A percentile compares a stretch with the other conserved stretches of the same genome.
phyloP scores from a whole-genome alignment of 2,329 filamentous ascomycete species.

The Fonsecaea pedrosoi region DNA sequence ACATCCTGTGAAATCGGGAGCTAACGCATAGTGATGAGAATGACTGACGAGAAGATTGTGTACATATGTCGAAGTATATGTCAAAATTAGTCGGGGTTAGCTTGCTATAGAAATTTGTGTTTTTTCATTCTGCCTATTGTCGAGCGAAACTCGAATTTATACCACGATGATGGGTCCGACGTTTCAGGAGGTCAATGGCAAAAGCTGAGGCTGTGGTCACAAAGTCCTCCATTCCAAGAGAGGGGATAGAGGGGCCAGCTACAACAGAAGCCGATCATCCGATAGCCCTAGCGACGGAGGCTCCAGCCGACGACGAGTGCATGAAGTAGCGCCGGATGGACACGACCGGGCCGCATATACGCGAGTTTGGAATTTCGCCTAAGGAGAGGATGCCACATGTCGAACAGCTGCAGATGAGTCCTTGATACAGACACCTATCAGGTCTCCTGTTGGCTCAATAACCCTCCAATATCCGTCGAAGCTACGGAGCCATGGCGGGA shows the following conservation, averaged over 20 bases:
- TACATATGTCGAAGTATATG: neutral
- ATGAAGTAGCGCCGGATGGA: neutral
- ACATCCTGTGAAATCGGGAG: conserved; percentile 83
- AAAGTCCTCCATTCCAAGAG: neutral
- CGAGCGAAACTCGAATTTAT: too few species aligned
- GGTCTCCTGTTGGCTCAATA: neutral
- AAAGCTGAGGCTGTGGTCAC: too few species aligned
- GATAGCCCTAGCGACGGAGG: neutral
- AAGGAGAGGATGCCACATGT: neutral
- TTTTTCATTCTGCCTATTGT: too few species aligned
- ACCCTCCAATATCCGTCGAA: neutral
- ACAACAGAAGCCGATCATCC: neutral
- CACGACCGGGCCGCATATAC: neutral
- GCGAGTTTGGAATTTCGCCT: neutral
- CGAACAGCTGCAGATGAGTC: neutral
- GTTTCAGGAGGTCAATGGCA: too few species aligned
- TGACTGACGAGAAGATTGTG: neutral
- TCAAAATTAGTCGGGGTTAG: neutral
- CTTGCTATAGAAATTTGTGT: too few species aligned
- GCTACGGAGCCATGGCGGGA: neutral
- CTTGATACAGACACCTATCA: too few species aligned
- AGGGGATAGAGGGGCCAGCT: neutral
- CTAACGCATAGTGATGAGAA: conserved; percentile 42
- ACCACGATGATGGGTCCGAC: too few species aligned
- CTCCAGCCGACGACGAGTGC: neutral